Percentiles rank a stretch among this genome's conserved stretches.
phyloP scores from a whole-genome alignment of 768 basidiomycete genomes.

The Russula brevipes region DNA sequence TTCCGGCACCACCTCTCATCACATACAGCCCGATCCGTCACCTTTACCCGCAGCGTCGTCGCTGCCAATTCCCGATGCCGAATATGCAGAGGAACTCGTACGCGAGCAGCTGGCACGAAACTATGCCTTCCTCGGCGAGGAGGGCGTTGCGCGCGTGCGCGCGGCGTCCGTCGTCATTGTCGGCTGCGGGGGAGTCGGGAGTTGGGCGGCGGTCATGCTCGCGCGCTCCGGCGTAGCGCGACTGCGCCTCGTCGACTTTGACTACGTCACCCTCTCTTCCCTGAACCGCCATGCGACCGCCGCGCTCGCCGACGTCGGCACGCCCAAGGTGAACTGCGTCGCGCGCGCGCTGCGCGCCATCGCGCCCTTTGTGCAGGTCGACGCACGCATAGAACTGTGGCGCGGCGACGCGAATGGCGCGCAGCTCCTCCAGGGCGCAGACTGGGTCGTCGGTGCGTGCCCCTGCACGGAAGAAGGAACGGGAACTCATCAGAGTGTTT shows the following conservation, averaged over 20 bases:
- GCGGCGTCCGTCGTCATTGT: constrained; percentile 76
- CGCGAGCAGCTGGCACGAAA: constrained; percentile 89
- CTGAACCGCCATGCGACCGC: constrained; percentile 95
- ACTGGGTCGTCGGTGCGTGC: constrained; percentile 85
- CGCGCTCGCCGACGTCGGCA: constrained; percentile 83
- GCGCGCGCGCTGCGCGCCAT: constrained; percentile 64
- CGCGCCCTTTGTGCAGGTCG: constrained; percentile 83
- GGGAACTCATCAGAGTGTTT: neutral
- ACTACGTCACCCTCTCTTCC: constrained; percentile 92
- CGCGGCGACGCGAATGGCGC: constrained; percentile 68
- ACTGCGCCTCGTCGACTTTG: constrained; percentile 87
- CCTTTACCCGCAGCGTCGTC: neutral
- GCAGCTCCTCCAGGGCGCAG: constrained; percentile 68
- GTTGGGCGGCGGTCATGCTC: constrained; percentile 93
- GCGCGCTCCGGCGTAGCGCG: constrained; percentile 79
- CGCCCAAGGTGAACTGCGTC: constrained; percentile 81
- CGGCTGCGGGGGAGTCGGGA: constrained; percentile 95
- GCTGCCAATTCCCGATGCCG: constrained; percentile 11
- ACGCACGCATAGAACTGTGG: constrained; percentile 82
- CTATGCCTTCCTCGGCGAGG: constrained; percentile 91
- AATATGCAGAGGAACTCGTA: constrained; percentile 76
- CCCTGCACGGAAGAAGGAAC: neutral
- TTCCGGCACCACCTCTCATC: neutral
- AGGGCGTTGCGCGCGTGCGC: constrained; percentile 76
- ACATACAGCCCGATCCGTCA: neutral